Conservation (phyloP, 805 yeast species). For the Priceomyces carsonii region DNA sequence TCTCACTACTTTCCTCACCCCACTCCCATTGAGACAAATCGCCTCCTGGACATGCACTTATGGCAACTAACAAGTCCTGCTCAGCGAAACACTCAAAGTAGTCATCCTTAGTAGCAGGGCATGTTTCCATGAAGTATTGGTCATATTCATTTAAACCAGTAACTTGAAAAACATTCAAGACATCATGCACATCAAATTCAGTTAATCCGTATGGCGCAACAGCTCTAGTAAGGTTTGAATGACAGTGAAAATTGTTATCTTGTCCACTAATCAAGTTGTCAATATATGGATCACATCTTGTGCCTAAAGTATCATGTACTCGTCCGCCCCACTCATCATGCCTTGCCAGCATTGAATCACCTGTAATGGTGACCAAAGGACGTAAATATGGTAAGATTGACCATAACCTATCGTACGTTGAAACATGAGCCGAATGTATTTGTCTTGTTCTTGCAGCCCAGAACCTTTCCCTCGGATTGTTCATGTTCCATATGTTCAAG, state of each 20-base stretch:
- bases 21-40: slow-evolving; percentile 69
- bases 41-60: slow-evolving; percentile 72
- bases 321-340: slow-evolving; percentile 68
- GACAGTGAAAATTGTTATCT: slow-evolving; percentile 67
- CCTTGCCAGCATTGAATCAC: slow-evolving; percentile 55
- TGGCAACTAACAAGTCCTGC: slow-evolving; percentile 61
- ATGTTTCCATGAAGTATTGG: slow-evolving; percentile 70
- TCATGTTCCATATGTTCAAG: slow-evolving; percentile 61
- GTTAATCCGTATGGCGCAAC: slow-evolving; percentile 60
- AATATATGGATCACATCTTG: slow-evolving; percentile 70
- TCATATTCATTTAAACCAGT: slow-evolving; percentile 67
- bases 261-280: slow-evolving; percentile 64
- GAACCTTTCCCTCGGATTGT: slow-evolving; percentile 62
- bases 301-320: slow-evolving; percentile 65
- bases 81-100: slow-evolving; percentile 70
- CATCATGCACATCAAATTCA: slow-evolving; percentile 69
- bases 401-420: slow-evolving; percentile 63
- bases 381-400: slow-evolving; percentile 65
- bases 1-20: slow-evolving; percentile 57
- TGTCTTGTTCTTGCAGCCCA: slow-evolving; percentile 75
- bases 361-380: slow-evolving; percentile 64
- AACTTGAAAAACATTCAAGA: slow-evolving; percentile 67
- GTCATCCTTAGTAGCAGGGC: slow-evolving; percentile 60
- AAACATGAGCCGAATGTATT: slow-evolving; percentile 62
- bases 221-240: slow-evolving; percentile 61